Base-by-base conservation (phyloP, 2,329 filamentous ascomycete species). In the Colletotrichum truncatum region DNA sequence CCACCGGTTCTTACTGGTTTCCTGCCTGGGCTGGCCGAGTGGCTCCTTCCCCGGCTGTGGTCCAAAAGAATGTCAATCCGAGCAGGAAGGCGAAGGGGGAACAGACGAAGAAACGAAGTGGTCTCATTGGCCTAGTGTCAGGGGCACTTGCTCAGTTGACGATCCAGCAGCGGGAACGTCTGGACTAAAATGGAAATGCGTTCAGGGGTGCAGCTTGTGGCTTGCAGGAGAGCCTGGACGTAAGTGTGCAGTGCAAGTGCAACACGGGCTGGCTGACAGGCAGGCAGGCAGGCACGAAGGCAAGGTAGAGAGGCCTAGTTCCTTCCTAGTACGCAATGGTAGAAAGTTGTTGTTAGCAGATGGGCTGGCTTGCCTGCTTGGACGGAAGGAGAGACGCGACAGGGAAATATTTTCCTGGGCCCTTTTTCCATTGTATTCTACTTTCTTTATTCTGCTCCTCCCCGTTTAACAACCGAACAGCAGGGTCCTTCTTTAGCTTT, bases 31-130 rank as follows among this genome's bases (percentile, higher is more conserved):
- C 23, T 54, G 18, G 36, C 23, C 23, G 18, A 26, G 25, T 56
- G 26, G 49, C 43, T 51, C 57, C 63, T 65, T 62, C 57, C 62
- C 63, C 57, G 57, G 57, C n/a, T 25, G n/a, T n/a, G n/a, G n/a
- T n/a, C n/a, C n/a, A n/a, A n/a, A n/a, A n/a, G n/a, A n/a, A n/a
- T n/a, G n/a, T n/a, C n/a, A n/a, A n/a, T n/a, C n/a, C n/a, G n/a
- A n/a, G n/a, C n/a, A n/a, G n/a, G n/a, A n/a, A n/a, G n/a, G n/a
- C 25, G 39, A 21, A 43, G 39, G 25, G 18, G 11, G 39, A 25
- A 16, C 6, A 25, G 30, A 25, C 43, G 36, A 49, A 41, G 62
- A 49, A 51, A 55, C 36, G 43, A 10, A 7, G 30, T 11, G 11
- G 18, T 23, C 11, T n/a, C 48, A 61, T 64, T 64, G 55, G 55